A percentile compares a stretch with the other conserved stretches of the same genome.
Evolutionary conservation across 2,329 filamentous ascomycete genomes (phyloP).

Genomic region (Acrocalymma vagum): DNA sequence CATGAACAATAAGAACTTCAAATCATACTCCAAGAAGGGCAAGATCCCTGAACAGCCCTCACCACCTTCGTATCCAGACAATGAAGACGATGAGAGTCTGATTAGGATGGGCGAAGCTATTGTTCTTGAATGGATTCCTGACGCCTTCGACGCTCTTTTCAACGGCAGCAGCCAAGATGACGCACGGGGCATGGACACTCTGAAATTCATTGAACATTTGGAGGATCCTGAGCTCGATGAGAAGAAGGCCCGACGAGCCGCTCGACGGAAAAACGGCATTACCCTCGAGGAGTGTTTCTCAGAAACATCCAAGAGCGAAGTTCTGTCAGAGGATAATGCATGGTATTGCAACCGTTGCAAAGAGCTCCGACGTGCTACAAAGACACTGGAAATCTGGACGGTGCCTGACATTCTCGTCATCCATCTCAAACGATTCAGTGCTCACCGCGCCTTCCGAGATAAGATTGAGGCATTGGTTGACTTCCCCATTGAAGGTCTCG

Average conservation of each 20-base stretch:
- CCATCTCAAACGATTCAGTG: constrained; percentile 95
- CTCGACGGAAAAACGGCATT: constrained; percentile 77
- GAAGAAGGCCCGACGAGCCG: constrained; percentile 68
- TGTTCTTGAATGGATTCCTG: constrained; percentile 82
- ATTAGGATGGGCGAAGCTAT: constrained; percentile 85
- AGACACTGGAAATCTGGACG: constrained; percentile 98
- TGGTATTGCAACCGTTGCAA: constrained; percentile 99
- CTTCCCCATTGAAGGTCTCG: constrained; percentile 87
- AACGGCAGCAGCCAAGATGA: constrained; percentile 53
- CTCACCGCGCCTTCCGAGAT: constrained; percentile 80
- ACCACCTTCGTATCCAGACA: constrained; percentile 41
- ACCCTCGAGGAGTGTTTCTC: constrained; percentile 89
- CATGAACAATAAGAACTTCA: constrained; percentile 44
- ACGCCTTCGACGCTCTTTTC: constrained; percentile 77
- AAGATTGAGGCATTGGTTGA: constrained; percentile 93
- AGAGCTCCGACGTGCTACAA: constrained; percentile 88
- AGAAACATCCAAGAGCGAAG: constrained; percentile 93
- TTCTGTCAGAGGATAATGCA: constrained; percentile 92
- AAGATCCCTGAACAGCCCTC: constrained; percentile 37
- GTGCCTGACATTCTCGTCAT: constrained; percentile 93
- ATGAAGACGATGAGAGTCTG: constrained; percentile 66
- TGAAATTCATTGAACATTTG: constrained; percentile 64
- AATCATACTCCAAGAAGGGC: constrained; percentile 38
- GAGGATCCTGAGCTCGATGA: constrained; percentile 67
- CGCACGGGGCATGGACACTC: constrained; percentile 68